A percentile compares a stretch with the other conserved stretches of the same genome.
Evolutionary conservation across 169 alveolate genomes (phyloP).

Genomic region (Plasmodium knowlesi): DNA sequence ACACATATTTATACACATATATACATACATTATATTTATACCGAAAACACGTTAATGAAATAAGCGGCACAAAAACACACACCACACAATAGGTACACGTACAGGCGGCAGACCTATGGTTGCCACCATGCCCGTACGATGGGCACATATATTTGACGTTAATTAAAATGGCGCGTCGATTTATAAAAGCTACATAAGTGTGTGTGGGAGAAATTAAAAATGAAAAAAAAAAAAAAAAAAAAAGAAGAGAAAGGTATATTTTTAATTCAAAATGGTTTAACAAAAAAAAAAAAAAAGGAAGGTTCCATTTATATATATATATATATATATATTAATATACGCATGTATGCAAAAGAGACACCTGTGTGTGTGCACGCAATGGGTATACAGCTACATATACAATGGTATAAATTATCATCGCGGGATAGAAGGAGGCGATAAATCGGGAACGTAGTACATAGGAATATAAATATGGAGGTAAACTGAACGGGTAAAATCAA

Average conservation of each 20-base stretch:
- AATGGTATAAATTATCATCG: neutral
- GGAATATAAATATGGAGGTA: neutral
- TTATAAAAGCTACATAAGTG: neutral
- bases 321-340: neutral
- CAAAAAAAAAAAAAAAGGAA: neutral
- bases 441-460: neutral
- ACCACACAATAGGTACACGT: neutral
- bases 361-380: neutral
- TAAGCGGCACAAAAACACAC: neutral
- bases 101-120: neutral
- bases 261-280: neutral
- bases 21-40: neutral
- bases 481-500: neutral
- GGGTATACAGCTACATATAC: neutral
- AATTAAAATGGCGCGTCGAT: neutral
- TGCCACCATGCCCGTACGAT: neutral
- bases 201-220: neutral
- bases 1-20: neutral
- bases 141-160: neutral
- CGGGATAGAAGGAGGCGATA: neutral
- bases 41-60: neutral
- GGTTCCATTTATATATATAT: neutral
- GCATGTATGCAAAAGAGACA: neutral
- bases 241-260: neutral
- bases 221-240: neutral